Evolutionary conservation across 495 filamentous ascomycete genomes (phyloP).

Genomic region (Ramalina peruviana): DNA sequence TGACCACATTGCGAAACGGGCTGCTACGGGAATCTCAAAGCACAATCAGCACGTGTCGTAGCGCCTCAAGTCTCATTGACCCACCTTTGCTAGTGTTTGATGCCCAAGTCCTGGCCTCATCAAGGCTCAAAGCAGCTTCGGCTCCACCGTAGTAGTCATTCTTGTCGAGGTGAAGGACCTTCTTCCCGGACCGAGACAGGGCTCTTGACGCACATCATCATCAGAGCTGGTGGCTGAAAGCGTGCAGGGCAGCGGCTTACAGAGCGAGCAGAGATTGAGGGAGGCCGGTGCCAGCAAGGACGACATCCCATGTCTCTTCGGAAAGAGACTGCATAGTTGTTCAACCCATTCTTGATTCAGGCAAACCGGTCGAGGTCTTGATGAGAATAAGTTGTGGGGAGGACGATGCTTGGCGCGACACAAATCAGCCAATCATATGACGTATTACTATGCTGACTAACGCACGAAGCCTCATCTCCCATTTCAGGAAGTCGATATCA

Average conservation of each 20-base stretch:
- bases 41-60: neutral
- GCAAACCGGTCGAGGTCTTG: too few relatives aligned
- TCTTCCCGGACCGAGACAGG: slow-evolving; percentile 81
- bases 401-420: too few relatives aligned
- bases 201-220: slow-evolving; percentile 51
- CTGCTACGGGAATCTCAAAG: neutral
- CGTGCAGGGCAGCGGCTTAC: slow-evolving; percentile 40
- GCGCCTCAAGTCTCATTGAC: neutral
- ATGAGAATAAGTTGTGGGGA: too few relatives aligned
- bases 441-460: too few relatives aligned
- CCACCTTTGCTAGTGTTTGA: slow-evolving; percentile 33
- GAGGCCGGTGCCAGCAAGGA: slow-evolving; percentile 81
- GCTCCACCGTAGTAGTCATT: slow-evolving; percentile 78
- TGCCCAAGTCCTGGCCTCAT: slow-evolving; percentile 70
- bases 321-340: slow-evolving; percentile 60
- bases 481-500: too few relatives aligned
- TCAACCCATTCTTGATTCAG: too few relatives aligned
- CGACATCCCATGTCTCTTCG: slow-evolving; percentile 78
- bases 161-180: slow-evolving; percentile 76
- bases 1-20: neutral
- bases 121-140: slow-evolving; percentile 76
- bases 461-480: too few relatives aligned
- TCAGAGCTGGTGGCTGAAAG: slow-evolving; percentile 29
- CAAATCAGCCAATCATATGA: too few relatives aligned
- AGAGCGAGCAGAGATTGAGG: slow-evolving; percentile 83